These are phyloP conservation scores for Phlegmacium glaucopus DNA, from an alignment of 768 basidiomycete genomes.

Conservation along the genomic window DNA sequence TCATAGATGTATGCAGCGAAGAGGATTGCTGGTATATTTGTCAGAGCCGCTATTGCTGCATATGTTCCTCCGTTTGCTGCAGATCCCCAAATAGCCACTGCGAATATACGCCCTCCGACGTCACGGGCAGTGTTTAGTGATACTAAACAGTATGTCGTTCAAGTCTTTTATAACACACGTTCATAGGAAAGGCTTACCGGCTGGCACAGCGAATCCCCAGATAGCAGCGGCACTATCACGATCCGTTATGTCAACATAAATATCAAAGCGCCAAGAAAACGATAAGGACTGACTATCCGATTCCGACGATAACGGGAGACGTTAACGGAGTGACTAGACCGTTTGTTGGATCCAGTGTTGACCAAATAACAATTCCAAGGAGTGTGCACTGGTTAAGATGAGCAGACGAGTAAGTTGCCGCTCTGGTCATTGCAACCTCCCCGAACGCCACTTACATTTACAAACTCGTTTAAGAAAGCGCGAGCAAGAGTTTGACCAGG, in stretches of 20 bases:
- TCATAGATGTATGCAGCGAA: slow-evolving; percentile 54
- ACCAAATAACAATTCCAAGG: slow-evolving; percentile 50
- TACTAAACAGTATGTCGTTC: slow-evolving; percentile 30
- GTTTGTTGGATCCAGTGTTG: slow-evolving; percentile 55
- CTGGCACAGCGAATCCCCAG: slow-evolving; percentile 56
- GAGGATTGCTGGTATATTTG: slow-evolving; percentile 63
- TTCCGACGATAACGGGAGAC: slow-evolving; percentile 49
- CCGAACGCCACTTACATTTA: slow-evolving; percentile 35
- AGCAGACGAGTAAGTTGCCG: neutral
- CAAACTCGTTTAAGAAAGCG: slow-evolving; percentile 54
- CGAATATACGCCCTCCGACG: slow-evolving; percentile 59
- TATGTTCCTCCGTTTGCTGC: slow-evolving; percentile 52
- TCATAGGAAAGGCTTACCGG: slow-evolving; percentile 32
- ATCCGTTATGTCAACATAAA: neutral
- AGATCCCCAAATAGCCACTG: slow-evolving; percentile 57
- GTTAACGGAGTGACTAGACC: slow-evolving; percentile 48
- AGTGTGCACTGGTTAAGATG: slow-evolving; percentile 30
- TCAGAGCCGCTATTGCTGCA: slow-evolving; percentile 60
- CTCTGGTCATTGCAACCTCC: neutral
- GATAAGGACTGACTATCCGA: slow-evolving; percentile 50
- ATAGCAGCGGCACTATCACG: slow-evolving; percentile 47
- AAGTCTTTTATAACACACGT: neutral
- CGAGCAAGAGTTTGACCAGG: slow-evolving; percentile 43
- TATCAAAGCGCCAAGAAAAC: neutral
- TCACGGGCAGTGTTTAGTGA: slow-evolving; percentile 69